phyloP scores from a whole-genome alignment of 1,284 basidiomycete species.

The Paramarasmius palmivorus region DNA sequence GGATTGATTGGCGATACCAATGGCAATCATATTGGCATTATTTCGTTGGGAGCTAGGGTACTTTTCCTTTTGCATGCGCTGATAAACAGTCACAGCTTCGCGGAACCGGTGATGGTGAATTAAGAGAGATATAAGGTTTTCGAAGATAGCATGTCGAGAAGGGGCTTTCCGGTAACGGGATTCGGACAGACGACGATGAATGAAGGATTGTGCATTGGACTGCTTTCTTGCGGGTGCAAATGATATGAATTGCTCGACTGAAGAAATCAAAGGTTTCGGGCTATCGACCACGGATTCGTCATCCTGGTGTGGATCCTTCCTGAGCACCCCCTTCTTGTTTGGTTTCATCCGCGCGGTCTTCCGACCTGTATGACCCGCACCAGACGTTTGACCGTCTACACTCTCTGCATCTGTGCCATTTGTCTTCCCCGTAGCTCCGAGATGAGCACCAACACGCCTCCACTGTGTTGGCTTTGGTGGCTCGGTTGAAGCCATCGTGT shows the following conservation, averaged over 20 bases:
- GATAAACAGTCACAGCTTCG: constrained; percentile 39
- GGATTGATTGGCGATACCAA: constrained; percentile 23
- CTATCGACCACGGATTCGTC: background rate
- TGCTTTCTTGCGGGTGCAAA: background rate
- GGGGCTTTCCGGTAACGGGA: background rate
- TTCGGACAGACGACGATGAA: constrained; percentile 4
- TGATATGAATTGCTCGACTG: background rate
- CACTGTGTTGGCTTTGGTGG: too few relatives aligned
- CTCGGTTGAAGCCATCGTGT: too few relatives aligned
- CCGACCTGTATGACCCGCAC: too few relatives aligned
- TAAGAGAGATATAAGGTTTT: constrained; percentile 35
- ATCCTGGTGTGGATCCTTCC: background rate
- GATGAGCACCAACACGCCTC: too few relatives aligned
- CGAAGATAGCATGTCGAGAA: constrained; percentile 25
- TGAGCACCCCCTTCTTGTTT: too few relatives aligned
- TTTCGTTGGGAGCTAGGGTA: constrained; percentile 36
- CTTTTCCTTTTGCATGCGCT: constrained; percentile 41
- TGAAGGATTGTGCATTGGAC: constrained; percentile 2
- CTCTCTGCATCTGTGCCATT: too few relatives aligned
- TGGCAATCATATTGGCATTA: constrained; percentile 40
- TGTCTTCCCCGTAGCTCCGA: too few relatives aligned
- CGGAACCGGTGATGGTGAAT: constrained; percentile 32
- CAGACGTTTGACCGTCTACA: too few relatives aligned
- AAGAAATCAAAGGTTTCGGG: constrained; percentile 1
- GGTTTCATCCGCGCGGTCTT: too few relatives aligned